Evolutionary conservation across 257 asterid genomes (phyloP), one percentile per base, ranked within the genome.

Genomic region (Solanum ahanhuiri): DNA sequence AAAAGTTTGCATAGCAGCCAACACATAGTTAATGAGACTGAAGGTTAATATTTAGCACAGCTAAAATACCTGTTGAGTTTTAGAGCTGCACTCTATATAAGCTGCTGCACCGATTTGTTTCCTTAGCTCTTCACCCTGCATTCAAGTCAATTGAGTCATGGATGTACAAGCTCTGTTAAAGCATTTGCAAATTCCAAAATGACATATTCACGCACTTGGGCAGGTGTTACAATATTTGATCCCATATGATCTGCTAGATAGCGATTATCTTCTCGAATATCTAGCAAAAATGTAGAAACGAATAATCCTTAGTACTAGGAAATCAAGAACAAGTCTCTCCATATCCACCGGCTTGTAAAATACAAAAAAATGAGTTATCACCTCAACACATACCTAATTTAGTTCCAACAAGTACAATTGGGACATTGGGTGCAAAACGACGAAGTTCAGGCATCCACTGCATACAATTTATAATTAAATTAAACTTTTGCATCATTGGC

Each of bases 371-470:
- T 82, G 33, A 58, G 37, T 23, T 48, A 23, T 43, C 28, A 37
- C 34, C 33, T 39, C 11, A 60, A 63, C 18, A 28, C 51, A 51
- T 51, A 94, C 98, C 98, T 37, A 94, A 93, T 90, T 94, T 94
- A 66, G 98, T 93, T 85, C 98, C 98, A 85, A 94, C 98, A 48
- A 94, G 98, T 87, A 93, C 95, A 70, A 94, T 92, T 67, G 98
- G 98, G 73, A 93, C 95, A 73, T 93, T 94, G 71, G 98, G 98
- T 34, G 98, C 96, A 86, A 93, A 94, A 87, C 92, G 98, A 91
- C 93, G 91, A 92, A 94, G 92, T 86, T 94, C 98, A 37, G 98
- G 95, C 88, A 94, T 94, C 98, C 98, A 94, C 96, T 94, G 94
- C 79, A 88, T 87, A 60, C 75, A 66, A 35, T 39, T 39, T 43